Conservation (phyloP, 202 grass and related monocot species). For the Hordeum pubiflorum region DNA sequence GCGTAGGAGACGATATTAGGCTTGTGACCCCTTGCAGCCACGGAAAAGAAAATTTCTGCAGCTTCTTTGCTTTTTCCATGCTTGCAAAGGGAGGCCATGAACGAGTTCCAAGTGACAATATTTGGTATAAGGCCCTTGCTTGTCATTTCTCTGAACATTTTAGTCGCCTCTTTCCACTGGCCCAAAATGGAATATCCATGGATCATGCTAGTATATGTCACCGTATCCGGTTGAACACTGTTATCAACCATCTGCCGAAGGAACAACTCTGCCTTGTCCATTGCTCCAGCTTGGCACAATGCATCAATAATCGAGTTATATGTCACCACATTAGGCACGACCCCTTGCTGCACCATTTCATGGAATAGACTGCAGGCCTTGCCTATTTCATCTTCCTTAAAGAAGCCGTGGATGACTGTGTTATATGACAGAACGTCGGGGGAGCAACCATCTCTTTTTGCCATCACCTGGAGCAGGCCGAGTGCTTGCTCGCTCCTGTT, state of each 20-base stretch:
- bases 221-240: not conserved
- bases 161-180: not conserved
- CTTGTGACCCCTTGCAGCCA: not conserved
- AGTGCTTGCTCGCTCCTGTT: not conserved
- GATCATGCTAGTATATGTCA: not conserved
- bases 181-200: not conserved
- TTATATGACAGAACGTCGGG: not conserved
- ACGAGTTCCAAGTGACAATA: not conserved
- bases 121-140: not conserved
- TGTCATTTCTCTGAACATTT: not conserved
- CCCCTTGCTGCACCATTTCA: not conserved
- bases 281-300: not conserved
- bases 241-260: not conserved
- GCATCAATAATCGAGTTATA: not conserved
- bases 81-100: not conserved
- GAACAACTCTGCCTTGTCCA: not conserved
- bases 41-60: not conserved
- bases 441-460: not conserved
- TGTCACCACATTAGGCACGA: not conserved
- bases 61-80: not conserved
- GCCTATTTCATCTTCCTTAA: not conserved
- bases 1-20: not conserved
- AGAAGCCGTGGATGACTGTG: not conserved
- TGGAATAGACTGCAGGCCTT: not conserved
- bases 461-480: not conserved